A percentile compares a stretch with the other conserved stretches of the same genome.
Evolutionary conservation across 2,329 filamentous ascomycete species (phyloP).

Genomic region (Xylaria sp.): DNA sequence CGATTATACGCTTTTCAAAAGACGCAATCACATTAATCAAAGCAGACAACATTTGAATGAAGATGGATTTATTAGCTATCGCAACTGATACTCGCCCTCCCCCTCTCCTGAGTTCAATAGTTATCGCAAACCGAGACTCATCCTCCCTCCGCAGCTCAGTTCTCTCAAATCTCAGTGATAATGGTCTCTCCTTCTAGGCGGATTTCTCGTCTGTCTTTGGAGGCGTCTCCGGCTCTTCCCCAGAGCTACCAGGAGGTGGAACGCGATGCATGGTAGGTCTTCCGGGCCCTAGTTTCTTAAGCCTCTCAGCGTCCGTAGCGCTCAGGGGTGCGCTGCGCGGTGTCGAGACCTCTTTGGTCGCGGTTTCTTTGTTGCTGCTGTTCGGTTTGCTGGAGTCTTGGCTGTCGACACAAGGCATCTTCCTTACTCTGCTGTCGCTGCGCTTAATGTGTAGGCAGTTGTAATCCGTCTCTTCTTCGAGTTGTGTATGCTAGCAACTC

Average conservation of each 20-base stretch:
- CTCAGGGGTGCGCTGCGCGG: background rate
- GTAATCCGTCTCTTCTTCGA: background rate
- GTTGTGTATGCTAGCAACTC: background rate
- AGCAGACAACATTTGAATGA: no score
- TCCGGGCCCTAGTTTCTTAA: background rate
- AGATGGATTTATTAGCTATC: no score
- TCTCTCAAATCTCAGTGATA: background rate
- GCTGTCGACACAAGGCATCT: background rate
- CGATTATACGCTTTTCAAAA: no score
- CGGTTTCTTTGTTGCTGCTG: background rate
- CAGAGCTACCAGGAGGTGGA: conserved; percentile 9
- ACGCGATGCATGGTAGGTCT: conserved; percentile 11
- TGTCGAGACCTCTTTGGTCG: no score
- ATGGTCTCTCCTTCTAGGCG: background rate
- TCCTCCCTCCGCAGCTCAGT: no score
- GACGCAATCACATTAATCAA: no score
- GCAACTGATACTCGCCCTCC: no score
- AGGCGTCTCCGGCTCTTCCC: conserved; percentile 3
- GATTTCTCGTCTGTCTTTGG: background rate
- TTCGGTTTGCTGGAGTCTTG: background rate
- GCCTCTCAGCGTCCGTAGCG: background rate
- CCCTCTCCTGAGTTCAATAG: background rate
- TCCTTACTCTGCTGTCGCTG: background rate
- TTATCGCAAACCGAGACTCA: no score
- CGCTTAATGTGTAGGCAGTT: background rate